These are phyloP conservation scores for Omphalotus guepiniiformis DNA, from an alignment of 768 basidiomycete species.

Conservation along the genomic window DNA sequence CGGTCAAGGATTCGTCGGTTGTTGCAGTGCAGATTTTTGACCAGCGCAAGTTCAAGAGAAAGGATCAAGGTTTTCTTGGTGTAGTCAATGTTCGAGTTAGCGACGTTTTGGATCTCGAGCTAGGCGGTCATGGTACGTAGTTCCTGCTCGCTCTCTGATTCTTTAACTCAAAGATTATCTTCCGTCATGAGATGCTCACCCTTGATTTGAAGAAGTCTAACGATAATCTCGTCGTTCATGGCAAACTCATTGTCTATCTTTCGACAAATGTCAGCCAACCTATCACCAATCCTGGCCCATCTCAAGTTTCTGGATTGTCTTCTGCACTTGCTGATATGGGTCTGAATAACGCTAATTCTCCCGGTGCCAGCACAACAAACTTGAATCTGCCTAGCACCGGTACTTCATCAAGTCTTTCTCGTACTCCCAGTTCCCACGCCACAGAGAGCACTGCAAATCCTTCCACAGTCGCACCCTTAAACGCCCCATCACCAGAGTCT, in stretches of 20 bases:
- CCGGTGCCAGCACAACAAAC: slow-evolving; percentile 54
- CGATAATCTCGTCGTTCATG: slow-evolving; percentile 96
- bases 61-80: slow-evolving; percentile 96
- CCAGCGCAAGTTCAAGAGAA: slow-evolving; percentile 97
- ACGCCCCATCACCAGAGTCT: slow-evolving; percentile 20
- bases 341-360: slow-evolving; percentile 46
- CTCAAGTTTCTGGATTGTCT: slow-evolving; percentile 57
- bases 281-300: slow-evolving; percentile 79
- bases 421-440: slow-evolving; percentile 66
- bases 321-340: slow-evolving; percentile 59
- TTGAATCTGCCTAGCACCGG: slow-evolving; percentile 37
- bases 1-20: slow-evolving; percentile 96
- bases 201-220: slow-evolving; percentile 98
- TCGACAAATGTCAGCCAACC: slow-evolving; percentile 87
- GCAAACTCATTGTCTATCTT: slow-evolving; percentile 94
- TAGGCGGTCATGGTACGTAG: slow-evolving; percentile 87
- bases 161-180: slow-evolving; percentile 7
- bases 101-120: slow-evolving; percentile 86
- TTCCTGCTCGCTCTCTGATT: not conserved
- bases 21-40: slow-evolving; percentile 98
- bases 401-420: slow-evolving; percentile 47
- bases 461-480: slow-evolving; percentile 23
- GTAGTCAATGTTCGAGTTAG: slow-evolving; percentile 94
- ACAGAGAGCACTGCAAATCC: slow-evolving; percentile 40
- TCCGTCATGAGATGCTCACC: slow-evolving; percentile 83